phyloP scores from a whole-genome alignment of 2,329 filamentous ascomycete species.

The Cadophora luteo-olivacea region DNA sequence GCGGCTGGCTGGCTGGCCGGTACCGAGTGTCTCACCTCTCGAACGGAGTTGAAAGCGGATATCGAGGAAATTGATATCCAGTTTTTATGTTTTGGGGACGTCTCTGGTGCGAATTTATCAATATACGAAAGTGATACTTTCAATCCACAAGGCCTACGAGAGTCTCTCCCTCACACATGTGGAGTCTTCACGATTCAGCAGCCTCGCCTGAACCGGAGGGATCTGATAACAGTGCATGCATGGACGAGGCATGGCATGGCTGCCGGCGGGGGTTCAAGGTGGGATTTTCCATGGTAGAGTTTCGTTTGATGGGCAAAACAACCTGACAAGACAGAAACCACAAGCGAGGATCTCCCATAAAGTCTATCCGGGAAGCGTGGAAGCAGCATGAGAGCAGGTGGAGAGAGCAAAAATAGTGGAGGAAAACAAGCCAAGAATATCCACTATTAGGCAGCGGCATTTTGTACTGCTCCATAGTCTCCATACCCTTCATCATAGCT shows the following conservation, averaged over 20 bases:
- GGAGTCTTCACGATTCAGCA: conserved; percentile 9
- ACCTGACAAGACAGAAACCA: conserved; percentile 7
- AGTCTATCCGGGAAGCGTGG: background rate
- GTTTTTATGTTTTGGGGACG: background rate
- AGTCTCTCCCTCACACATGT: conserved; percentile 5
- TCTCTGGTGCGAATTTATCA: conserved; percentile 7
- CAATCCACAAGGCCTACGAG: conserved; percentile 1
- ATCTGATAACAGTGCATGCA: conserved; percentile 19
- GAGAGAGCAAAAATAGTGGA: background rate
- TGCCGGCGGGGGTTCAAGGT: conserved; percentile 2
- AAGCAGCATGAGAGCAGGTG: background rate
- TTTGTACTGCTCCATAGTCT: conserved; percentile 4
- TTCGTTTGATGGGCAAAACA: conserved; percentile 14
- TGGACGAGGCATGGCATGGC: conserved; percentile 12
- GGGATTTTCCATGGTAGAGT: conserved; percentile 9
- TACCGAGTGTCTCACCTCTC: conserved; percentile 11
- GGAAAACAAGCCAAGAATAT: background rate
- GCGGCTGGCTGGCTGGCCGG: conserved; percentile 5
- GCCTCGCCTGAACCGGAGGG: conserved; percentile 1
- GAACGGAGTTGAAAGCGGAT: conserved; percentile 8
- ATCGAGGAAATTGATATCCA: conserved; percentile 12
- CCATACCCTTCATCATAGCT: conserved; percentile 2
- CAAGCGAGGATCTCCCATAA: conserved; percentile 7
- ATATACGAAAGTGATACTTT: background rate
- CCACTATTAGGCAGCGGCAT: conserved; percentile 9